Conservation (phyloP, 192 early-diverging fungal species). For the Phycomyces nitens region DNA sequence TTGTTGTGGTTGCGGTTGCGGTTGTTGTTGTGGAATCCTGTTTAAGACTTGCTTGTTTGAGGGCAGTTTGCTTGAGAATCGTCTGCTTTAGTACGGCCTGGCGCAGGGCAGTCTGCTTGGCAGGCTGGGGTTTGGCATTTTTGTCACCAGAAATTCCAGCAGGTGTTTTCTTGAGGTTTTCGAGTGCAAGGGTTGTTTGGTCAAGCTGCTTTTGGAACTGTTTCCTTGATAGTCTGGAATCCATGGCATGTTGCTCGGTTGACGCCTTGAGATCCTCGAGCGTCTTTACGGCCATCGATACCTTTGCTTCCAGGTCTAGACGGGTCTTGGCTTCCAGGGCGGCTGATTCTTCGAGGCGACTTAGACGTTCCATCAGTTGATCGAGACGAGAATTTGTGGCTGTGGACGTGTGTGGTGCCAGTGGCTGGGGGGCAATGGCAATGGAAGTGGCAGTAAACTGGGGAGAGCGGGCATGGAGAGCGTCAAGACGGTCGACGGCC, state of each 20-base stretch:
- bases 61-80: too few relatives aligned
- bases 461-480: background rate
- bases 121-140: too few relatives aligned
- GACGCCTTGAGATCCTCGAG: background rate
- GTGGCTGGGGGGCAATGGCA: background rate
- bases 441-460: background rate
- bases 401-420: background rate
- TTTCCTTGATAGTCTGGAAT: background rate
- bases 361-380: background rate
- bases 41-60: too few relatives aligned
- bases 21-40: too few relatives aligned
- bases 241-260: background rate
- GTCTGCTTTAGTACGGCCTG: too few relatives aligned
- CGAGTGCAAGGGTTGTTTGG: background rate
- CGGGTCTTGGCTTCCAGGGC: background rate
- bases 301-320: background rate
- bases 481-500: conserved; percentile 9
- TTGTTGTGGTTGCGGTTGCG: too few relatives aligned
- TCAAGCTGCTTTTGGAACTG: background rate
- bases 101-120: too few relatives aligned
- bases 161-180: background rate
- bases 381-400: background rate
- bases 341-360: background rate
- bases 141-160: too few relatives aligned
- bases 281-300: background rate